Conservation (phyloP, 306 rosid genomes). For the Pyrus communis region DNA sequence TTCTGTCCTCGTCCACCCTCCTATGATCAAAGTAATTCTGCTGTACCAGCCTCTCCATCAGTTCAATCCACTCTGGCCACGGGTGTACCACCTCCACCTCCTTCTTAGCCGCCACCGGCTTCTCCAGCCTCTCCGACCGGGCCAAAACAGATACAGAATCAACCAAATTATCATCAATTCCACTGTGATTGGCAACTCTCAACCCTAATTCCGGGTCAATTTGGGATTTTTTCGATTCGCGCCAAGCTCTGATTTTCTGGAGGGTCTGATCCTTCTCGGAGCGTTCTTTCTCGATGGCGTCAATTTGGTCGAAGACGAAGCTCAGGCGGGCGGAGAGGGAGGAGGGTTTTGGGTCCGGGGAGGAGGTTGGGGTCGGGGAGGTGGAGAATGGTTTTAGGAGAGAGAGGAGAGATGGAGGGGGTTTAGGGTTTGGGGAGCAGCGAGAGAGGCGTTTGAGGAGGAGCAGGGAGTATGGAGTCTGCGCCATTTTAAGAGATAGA, state of each 20-base stretch:
- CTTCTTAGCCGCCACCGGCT: neutral
- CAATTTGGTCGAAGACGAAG: conserved; percentile 92
- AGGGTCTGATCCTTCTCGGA: conserved; percentile 77
- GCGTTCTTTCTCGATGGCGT: conserved; percentile 75
- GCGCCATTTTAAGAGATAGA: conserved; percentile 33
- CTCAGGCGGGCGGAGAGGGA: conserved; percentile 79
- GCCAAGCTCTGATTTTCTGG: conserved; percentile 85
- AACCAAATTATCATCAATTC: neutral
- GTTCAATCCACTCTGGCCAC: conserved; percentile 96
- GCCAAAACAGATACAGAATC: neutral
- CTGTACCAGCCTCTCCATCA: conserved; percentile 84
- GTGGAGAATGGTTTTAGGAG: conserved; percentile 42
- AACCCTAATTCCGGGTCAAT: conserved; percentile 5
- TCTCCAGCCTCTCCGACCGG: neutral
- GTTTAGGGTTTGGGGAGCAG: conserved; percentile 26
- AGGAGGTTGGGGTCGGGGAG: conserved; percentile 26
- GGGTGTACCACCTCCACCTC: conserved; percentile 80
- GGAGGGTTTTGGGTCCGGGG: conserved; percentile 39
- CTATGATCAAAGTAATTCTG: conserved; percentile 84
- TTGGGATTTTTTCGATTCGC: conserved; percentile 45
- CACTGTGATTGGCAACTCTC: neutral
- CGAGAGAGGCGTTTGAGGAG: conserved; percentile 50
- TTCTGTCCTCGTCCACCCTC: conserved; percentile 69
- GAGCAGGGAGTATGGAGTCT: conserved; percentile 53
- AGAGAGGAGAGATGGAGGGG: conserved; percentile 8